Evolutionary conservation across 257 asterid genomes (phyloP).

Genomic region (Solanum virginianum): DNA sequence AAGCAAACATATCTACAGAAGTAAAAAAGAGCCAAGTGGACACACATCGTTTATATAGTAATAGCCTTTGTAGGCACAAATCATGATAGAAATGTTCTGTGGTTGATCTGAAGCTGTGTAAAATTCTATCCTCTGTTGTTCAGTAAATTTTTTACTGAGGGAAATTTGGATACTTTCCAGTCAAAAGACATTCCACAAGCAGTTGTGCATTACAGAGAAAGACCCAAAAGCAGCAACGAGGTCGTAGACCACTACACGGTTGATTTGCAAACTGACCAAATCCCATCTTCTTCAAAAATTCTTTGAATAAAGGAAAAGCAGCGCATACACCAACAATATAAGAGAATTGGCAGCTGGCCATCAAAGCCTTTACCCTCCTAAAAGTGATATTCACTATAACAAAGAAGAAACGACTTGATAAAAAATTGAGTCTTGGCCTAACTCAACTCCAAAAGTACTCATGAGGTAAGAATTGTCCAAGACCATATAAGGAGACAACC

Average conservation of each 20-base stretch:
- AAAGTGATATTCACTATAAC: not conserved
- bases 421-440: not conserved
- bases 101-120: not conserved
- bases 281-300: not conserved
- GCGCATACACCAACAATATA: not conserved
- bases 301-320: not conserved
- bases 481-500: not conserved
- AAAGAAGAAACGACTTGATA: not conserved
- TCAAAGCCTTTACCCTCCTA: not conserved
- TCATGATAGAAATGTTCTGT: not conserved
- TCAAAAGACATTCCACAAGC: not conserved
- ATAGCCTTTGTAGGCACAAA: not conserved
- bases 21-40: not conserved
- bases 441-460: not conserved
- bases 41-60: not conserved
- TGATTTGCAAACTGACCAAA: not conserved
- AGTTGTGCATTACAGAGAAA: not conserved
- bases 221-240: not conserved
- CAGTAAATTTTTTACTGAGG: not conserved
- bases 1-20: not conserved
- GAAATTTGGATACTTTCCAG: not conserved
- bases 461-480: not conserved
- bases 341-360: not conserved
- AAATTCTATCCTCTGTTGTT: not conserved
- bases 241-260: not conserved